These are phyloP conservation scores for Neurospora hispaniola DNA, from an alignment of 495 filamentous ascomycete species.

Conservation along the genomic window DNA sequence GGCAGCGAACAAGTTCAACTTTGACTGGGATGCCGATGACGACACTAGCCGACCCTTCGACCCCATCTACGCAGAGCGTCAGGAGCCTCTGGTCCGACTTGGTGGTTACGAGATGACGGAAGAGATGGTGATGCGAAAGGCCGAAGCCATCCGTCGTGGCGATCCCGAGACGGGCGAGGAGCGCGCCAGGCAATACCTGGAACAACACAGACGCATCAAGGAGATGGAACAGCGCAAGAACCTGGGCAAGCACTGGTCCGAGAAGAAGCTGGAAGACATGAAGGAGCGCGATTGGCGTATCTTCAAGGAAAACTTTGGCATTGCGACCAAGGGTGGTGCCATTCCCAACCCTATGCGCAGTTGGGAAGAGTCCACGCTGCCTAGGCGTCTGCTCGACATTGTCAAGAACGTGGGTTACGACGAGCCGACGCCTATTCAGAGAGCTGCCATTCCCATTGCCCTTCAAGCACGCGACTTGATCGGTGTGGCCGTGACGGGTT, in stretches of 20 bases:
- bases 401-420: constrained; percentile 83
- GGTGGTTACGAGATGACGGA: constrained; percentile 76
- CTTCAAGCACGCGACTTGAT: constrained; percentile 90
- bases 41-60: constrained; percentile 88
- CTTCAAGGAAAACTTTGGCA: constrained; percentile 99
- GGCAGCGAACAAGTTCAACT: constrained; percentile 96
- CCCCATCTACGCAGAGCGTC: constrained; percentile 68
- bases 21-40: constrained; percentile 95
- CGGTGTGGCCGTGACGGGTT: constrained; percentile 96
- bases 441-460: constrained; percentile 92
- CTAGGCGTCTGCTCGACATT: constrained; percentile 70
- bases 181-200: constrained; percentile 71
- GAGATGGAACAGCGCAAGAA: constrained; percentile 68
- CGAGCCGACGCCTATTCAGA: constrained; percentile 84
- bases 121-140: constrained; percentile 59
- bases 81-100: constrained; percentile 56
- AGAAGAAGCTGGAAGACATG: constrained; percentile 94
- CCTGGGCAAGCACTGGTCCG: constrained; percentile 88
- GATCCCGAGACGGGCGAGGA: constrained; percentile 69
- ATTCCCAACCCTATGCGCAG: constrained; percentile 96
- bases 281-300: constrained; percentile 98
- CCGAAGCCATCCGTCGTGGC: constrained; percentile 62
- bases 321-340: constrained; percentile 75
- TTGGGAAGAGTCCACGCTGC: constrained; percentile 80
- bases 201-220: constrained; percentile 51